phyloP scores from a whole-genome alignment of 2,329 filamentous ascomycete genomes.

The Stachybotrys elegans region DNA sequence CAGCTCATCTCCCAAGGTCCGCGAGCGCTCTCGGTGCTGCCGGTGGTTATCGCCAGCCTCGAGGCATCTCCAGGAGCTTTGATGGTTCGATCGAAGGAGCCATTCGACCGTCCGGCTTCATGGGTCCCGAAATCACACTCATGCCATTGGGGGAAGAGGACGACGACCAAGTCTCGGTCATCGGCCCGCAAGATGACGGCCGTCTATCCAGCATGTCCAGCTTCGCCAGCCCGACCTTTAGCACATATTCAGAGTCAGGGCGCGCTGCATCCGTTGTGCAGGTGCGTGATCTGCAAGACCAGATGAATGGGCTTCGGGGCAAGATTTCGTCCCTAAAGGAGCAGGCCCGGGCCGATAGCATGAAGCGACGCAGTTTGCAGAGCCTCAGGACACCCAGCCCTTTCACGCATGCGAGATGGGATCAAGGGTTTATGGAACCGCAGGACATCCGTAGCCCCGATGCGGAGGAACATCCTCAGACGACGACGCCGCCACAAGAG shows the following conservation, averaged over 20 bases:
- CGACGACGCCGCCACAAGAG: constrained; percentile 8
- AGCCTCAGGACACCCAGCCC: constrained; percentile 72
- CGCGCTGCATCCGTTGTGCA: constrained; percentile 69
- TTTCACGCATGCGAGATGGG: constrained; percentile 61
- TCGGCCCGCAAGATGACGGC: constrained; percentile 22
- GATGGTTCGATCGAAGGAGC: constrained; percentile 31
- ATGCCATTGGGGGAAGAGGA: constrained; percentile 49
- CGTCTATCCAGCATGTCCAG: constrained; percentile 30
- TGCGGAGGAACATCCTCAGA: constrained; percentile 12
- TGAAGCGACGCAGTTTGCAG: constrained; percentile 72
- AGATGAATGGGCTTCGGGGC: constrained; percentile 80
- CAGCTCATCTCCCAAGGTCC: constrained; percentile 46
- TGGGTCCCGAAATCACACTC: constrained; percentile 23
- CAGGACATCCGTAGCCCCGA: constrained; percentile 13
- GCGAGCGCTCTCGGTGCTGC: constrained; percentile 59
- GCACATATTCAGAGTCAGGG: constrained; percentile 39
- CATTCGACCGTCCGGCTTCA: too few relatives aligned
- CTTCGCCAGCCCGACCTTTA: constrained; percentile 41
- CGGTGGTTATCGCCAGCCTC: constrained; percentile 50
- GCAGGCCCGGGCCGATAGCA: constrained; percentile 71
- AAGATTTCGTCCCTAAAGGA: constrained; percentile 78
- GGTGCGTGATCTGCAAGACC: constrained; percentile 69
- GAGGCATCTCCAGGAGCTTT: constrained; percentile 37
- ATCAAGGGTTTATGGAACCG: constrained; percentile 20
- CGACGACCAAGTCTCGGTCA: constrained; percentile 21